Conservation (phyloP, 805 yeast genomes). For the Yamadazyma nakazawae region DNA sequence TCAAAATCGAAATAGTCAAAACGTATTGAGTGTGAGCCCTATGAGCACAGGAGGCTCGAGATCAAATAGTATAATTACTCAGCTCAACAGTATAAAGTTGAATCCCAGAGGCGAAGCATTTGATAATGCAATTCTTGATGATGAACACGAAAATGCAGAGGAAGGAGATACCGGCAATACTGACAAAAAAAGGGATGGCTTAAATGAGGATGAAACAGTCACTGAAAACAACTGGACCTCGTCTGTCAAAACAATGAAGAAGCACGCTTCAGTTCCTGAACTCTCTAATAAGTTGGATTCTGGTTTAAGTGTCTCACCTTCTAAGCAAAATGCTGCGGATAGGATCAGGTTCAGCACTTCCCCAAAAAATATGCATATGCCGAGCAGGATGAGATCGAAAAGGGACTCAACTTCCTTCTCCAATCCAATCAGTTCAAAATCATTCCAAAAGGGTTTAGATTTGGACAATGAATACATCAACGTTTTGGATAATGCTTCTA, state of each 20-base stretch:
- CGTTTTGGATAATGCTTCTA: slow-evolving; percentile 16
- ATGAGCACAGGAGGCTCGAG: slow-evolving; percentile 14
- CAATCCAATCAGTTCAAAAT: not conserved
- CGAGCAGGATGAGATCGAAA: slow-evolving; percentile 5
- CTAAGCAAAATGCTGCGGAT: not conserved
- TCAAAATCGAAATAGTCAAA: slow-evolving; percentile 17
- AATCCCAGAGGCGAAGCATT: not conserved
- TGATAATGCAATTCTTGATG: not conserved
- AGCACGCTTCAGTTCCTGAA: slow-evolving; percentile 1
- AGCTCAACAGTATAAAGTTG: slow-evolving; percentile 7
- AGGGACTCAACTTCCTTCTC: slow-evolving; percentile 3
- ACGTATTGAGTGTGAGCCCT: slow-evolving; percentile 16
- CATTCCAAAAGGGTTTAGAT: slow-evolving; percentile 16
- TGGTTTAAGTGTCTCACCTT: not conserved
- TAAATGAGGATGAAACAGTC: slow-evolving; percentile 3
- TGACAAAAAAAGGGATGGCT: slow-evolving; percentile 23
- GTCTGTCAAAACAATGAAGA: not conserved
- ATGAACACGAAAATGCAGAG: slow-evolving; percentile 22
- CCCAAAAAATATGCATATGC: slow-evolving; percentile 7
- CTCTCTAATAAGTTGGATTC: not conserved
- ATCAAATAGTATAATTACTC: slow-evolving; percentile 13
- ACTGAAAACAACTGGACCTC: not conserved
- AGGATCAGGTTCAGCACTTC: slow-evolving; percentile 4
- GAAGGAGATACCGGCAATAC: slow-evolving; percentile 17
- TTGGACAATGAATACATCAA: slow-evolving; percentile 35